Evolutionary conservation across 2,329 filamentous ascomycete genomes (phyloP).

Genomic region (Alternaria sp.): DNA sequence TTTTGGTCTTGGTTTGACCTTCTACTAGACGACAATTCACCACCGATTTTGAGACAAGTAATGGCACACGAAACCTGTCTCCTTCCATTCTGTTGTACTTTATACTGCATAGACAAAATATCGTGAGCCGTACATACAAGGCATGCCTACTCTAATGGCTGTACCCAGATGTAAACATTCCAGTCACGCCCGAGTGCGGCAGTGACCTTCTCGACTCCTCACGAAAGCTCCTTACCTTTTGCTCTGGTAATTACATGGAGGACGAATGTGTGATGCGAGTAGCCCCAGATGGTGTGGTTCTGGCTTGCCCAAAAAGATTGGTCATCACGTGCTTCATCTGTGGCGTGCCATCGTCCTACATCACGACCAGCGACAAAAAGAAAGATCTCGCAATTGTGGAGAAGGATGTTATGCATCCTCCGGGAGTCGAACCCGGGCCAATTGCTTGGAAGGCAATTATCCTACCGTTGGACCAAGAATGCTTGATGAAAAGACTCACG

Average conservation of each 20-base stretch:
- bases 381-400: constrained; percentile 11
- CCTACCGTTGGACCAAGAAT: constrained; percentile 27
- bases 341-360: too few species aligned
- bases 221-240: too few species aligned
- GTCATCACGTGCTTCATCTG: neutral
- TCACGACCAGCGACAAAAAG: neutral
- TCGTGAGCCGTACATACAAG: neutral
- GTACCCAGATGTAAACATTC: neutral
- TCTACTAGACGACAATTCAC: neutral
- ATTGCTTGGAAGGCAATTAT: constrained; percentile 30
- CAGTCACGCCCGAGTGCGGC: neutral
- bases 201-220: neutral
- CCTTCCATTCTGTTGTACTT: neutral
- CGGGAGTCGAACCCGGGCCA: constrained; percentile 28
- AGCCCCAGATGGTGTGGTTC: too few species aligned
- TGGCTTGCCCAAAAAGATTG: neutral
- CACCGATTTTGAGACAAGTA: neutral
- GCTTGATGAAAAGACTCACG: constrained; percentile 6
- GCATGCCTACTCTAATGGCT: neutral
- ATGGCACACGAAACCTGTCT: too few species aligned
- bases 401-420: constrained; percentile 24
- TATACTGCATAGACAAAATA: neutral
- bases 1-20: neutral
- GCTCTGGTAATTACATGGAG: too few species aligned
- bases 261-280: too few species aligned